Conservation (phyloP, 352 stramenopile genomes). For the Pythium scleroteichum region DNA sequence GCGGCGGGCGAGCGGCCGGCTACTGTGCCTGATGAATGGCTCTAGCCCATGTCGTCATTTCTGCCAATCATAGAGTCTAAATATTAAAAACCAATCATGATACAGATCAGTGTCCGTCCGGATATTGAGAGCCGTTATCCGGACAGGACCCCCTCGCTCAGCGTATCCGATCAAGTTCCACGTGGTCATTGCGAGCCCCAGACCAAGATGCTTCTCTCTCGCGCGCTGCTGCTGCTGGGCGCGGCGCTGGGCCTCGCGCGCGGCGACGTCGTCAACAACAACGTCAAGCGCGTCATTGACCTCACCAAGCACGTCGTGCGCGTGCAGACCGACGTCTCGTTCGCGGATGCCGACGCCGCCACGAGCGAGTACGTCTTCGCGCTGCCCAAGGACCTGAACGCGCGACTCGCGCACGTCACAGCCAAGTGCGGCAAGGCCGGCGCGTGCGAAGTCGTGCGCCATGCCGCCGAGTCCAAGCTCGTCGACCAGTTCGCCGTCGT, state of each 20-base stretch:
- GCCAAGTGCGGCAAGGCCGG: constrained; percentile 74
- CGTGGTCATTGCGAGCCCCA: constrained; percentile 9
- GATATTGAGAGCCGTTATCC: constrained; percentile 11
- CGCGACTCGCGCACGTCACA: constrained; percentile 55
- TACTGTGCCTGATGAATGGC: constrained; percentile 30
- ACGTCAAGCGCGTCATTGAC: constrained; percentile 63
- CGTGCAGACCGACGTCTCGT: constrained; percentile 70
- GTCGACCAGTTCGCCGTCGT: constrained; percentile 72
- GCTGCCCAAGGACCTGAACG: constrained; percentile 55
- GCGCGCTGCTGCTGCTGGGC: constrained; percentile 35
- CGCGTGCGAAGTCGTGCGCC: constrained; percentile 61
- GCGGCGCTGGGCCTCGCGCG: constrained; percentile 30
- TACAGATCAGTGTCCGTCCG: not conserved
- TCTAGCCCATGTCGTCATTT: constrained; percentile 20
- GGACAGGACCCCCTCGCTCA: constrained; percentile 24
- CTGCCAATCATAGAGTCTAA: constrained; percentile 15
- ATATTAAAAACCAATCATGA: constrained; percentile 7
- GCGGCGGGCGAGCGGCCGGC: constrained; percentile 18
- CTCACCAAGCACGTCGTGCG: constrained; percentile 84
- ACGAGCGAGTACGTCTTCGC: constrained; percentile 65
- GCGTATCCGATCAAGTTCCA: constrained; percentile 23
- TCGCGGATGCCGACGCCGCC: constrained; percentile 56
- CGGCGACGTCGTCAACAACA: constrained; percentile 67
- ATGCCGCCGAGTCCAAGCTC: constrained; percentile 29
- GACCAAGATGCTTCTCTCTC: constrained; percentile 31